Base-by-base conservation (phyloP, 1,284 basidiomycete species). In the Vanrija sp. region DNA sequence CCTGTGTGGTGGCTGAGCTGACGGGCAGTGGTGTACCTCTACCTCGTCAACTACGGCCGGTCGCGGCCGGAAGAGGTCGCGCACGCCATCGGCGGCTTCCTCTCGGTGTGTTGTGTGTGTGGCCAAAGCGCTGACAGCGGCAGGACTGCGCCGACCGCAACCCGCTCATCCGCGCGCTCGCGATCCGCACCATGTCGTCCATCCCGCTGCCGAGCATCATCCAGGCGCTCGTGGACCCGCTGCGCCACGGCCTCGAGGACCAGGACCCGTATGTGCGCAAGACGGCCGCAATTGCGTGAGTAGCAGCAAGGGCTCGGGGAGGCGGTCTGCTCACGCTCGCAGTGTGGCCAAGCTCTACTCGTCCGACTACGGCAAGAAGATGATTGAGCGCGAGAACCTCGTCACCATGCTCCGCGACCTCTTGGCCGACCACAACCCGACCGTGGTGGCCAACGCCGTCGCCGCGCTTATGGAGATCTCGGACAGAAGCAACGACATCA, bases 181-280 rank as follows among this genome's bases (percentile, higher is more conserved):
- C 96, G 23, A 97, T 98, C 69, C 86, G 95, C 34, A 98, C 94
- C 3, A 98, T 98, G 95, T 92, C 91, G 29, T 94, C 91, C 66
- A 81, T 98, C 50, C 89, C 94, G 34, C 89, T 94, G 4, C 93
- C 97, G 73, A 93, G 93, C 81, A 96, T 98, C 73, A 93, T 98
- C 75, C 91, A 96, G 78, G 94, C 96, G 73, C 83, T 98, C 23
- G 88, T 89, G 57, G 92, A 96, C 73, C 95, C 95, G 0, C 79
- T 98, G n/a, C 86, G 91, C 70, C 92, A 94, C 71, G 89, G 88
- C 58, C 79, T 98, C 46, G 83, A 85, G 43, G 95, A 98, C 76
- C 89, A 93, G 62, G 96, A 96, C 71, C 94, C 96, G 2, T 98
- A 98, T 73, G 94, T 98, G 28, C 85, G 94, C 68, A 98, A 97